Evolutionary conservation across 768 basidiomycete genomes (phyloP).

Genomic region (Boletus edulis): DNA sequence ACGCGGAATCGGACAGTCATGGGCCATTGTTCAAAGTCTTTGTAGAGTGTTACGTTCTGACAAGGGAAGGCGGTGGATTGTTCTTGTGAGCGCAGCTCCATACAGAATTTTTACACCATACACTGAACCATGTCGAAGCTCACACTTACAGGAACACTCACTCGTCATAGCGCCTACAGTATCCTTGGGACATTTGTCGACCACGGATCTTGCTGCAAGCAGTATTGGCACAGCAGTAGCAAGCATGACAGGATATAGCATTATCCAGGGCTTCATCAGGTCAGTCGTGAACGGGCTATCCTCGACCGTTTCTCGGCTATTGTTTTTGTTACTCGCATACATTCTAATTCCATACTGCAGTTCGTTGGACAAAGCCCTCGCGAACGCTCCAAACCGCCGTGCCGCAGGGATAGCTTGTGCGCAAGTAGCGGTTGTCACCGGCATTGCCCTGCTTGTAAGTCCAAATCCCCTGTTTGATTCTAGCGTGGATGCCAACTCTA

Average conservation of each 20-base stretch:
- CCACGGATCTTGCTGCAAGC: constrained; percentile 49
- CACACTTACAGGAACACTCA: constrained; percentile 22
- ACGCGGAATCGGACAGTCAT: constrained; percentile 2
- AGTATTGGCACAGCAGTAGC: constrained; percentile 41
- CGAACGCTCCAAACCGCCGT: constrained; percentile 8
- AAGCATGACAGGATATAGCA: constrained; percentile 42
- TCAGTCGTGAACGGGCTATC: constrained; percentile 30
- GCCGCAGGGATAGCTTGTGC: constrained; percentile 17
- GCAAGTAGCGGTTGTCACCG: constrained; percentile 22
- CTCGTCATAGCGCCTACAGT: constrained; percentile 30
- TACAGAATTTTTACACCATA: neutral
- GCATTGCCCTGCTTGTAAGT: constrained; percentile 22
- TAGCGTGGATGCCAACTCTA: neutral
- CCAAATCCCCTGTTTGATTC: neutral
- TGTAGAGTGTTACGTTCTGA: constrained; percentile 22
- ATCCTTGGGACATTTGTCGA: constrained; percentile 53
- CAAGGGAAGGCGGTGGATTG: constrained; percentile 21
- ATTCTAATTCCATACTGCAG: constrained; percentile 17
- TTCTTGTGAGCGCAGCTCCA: constrained; percentile 15
- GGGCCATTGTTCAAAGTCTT: constrained; percentile 6
- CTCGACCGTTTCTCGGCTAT: neutral
- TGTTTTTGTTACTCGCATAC: neutral
- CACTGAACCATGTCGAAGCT: constrained; percentile 11
- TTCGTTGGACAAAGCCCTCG: constrained; percentile 20
- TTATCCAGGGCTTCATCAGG: constrained; percentile 37